phyloP scores from a whole-genome alignment of 2,329 filamentous ascomycete genomes.

The Dactylellina drechsleri region DNA sequence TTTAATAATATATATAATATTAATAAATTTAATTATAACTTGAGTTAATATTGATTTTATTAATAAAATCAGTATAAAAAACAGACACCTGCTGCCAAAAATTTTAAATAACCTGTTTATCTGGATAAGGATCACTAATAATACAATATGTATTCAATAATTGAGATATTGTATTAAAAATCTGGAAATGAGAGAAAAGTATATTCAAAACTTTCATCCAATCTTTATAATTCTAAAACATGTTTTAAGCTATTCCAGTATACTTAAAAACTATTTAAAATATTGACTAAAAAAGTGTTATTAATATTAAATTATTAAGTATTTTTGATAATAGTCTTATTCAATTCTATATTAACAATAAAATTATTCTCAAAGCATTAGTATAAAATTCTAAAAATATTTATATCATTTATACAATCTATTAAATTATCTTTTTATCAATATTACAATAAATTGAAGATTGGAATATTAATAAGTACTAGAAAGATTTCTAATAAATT shows the following conservation, averaged over 20 bases:
- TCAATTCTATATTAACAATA: background rate
- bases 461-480: too few species aligned
- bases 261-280: too few species aligned
- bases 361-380: slow-evolving; percentile 9
- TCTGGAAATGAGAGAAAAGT: too few species aligned
- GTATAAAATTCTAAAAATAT: background rate
- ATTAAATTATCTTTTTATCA: background rate
- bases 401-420: slow-evolving; percentile 1
- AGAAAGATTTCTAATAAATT: too few species aligned
- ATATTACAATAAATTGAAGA: slow-evolving; percentile 2
- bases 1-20: background rate
- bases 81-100: background rate
- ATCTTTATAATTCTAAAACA: too few species aligned
- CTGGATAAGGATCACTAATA: background rate
- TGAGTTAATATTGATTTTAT: background rate
- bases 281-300: background rate
- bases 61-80: background rate
- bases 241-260: too few species aligned
- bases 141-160: too few species aligned
- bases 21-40: background rate
- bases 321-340: background rate
- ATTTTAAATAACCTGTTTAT: background rate
- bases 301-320: background rate
- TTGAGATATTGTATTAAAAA: too few species aligned
- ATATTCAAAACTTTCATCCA: too few species aligned